Evolutionary conservation across 495 filamentous ascomycete genomes (phyloP), one percentile per base, ranked within the genome.

Genomic region (Viridothelium virens): DNA sequence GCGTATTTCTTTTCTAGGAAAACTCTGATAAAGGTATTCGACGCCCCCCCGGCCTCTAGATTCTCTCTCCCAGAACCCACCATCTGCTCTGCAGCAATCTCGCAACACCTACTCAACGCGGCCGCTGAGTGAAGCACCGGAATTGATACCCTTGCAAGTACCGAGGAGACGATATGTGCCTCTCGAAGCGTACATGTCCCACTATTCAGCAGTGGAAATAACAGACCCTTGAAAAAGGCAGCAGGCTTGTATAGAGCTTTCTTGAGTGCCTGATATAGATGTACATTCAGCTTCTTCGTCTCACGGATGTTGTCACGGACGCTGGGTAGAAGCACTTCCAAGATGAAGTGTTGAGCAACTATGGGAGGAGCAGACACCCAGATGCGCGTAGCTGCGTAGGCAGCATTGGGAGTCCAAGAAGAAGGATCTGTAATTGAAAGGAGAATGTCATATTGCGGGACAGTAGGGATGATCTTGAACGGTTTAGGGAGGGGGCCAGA

Each of bases 1-100:
- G 94, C 94, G 70, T 99, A 97, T 71, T 91, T 91, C 83, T 99
- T 99, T 78, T 97, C 92, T 11, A 99, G 79, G 63, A 99, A 85
- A 18, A 88, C 85, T 67, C 89, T 88, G 74, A 99, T 95, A 79
- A 97, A 92, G 53, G 92, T 87, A 75, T 96, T 96, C 33, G 92
- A 92, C 10, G 94, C 87, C 34, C 85, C 88, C 86, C 63, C 92
- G 86, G 71, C 86, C 86, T 96, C 92, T 11, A 70, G 65, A 46
- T 70, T 69, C 7, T 37, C 37, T 18, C 36, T 59, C 18, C 53
- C 53, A 6, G 83, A 84, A 36, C 80, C 82, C 12, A 88, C 77
- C 47, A 85, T 90, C 73, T 94, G 89, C 70, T 94, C 90, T 2
- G 91, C 91, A 11, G 91, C 89, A 71, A 99, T 90, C 63, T 99